Evolutionary conservation across 2,329 filamentous ascomycete genomes (phyloP).

Genomic region (Stachybotrys elegans): DNA sequence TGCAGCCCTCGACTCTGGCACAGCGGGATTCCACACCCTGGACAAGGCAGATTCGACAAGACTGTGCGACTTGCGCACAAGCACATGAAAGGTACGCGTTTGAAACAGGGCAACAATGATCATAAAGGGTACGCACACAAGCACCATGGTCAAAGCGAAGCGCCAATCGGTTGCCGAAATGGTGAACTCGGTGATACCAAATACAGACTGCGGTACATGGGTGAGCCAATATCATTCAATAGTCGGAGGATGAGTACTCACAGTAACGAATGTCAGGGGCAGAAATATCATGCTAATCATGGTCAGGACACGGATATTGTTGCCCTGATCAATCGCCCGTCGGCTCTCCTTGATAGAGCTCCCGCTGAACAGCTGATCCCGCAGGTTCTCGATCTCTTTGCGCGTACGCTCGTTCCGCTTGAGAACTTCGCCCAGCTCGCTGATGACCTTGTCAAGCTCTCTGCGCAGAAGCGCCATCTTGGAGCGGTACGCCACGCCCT

Average conservation of each 20-base stretch:
- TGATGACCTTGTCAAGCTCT: conserved; percentile 47
- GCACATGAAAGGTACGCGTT: conserved; percentile 29
- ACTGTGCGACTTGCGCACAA: conserved; percentile 19
- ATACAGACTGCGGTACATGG: conserved; percentile 36
- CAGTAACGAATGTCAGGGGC: conserved; percentile 56
- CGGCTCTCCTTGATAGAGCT: conserved; percentile 58
- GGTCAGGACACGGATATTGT: conserved; percentile 57
- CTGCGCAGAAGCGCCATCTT: conserved; percentile 39
- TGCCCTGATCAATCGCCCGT: conserved; percentile 58
- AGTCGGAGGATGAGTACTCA: conserved; percentile 15
- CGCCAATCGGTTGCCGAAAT: conserved; percentile 37
- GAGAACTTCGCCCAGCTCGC: conserved; percentile 40
- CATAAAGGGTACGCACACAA: conserved; percentile 50
- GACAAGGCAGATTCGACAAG: too few species aligned
- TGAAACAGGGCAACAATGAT: conserved; percentile 41
- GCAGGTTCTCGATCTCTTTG: conserved; percentile 49
- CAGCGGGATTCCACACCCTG: too few species aligned
- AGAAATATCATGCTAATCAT: conserved; percentile 58
- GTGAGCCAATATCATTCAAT: background rate
- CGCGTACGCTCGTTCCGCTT: conserved; percentile 48
- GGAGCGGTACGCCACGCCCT: conserved; percentile 42
- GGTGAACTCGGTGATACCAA: conserved; percentile 45
- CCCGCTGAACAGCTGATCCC: conserved; percentile 59
- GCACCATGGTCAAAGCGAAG: conserved; percentile 57
- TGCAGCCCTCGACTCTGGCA: background rate